Base-by-base conservation (phyloP, 164 flowering plant species). In the Dillenia suffruticosa region DNA sequence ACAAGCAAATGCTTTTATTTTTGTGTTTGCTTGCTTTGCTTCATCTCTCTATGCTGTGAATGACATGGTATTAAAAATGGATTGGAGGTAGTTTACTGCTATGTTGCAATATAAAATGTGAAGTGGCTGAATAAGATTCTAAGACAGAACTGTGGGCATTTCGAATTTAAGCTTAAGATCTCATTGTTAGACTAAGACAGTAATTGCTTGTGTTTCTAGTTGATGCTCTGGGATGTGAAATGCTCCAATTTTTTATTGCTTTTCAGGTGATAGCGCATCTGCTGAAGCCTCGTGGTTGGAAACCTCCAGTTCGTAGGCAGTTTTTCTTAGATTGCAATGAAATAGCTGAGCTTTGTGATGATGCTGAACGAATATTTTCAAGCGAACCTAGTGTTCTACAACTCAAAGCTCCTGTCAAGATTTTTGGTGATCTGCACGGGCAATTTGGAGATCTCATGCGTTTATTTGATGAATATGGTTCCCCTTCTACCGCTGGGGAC, bases 371-470 rank as follows among this genome's bases (percentile, higher is more conserved):
- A 53, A 87, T 85, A 60, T 85, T 85, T 77, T 58, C 85, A 11
- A 73, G 80, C 67, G 93, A 87, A 70, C 88, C 93, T 40, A 87
- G 76, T 61, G 93, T 87, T 16, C 70, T 87, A 49, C 85, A 84
- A 59, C 79, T 87, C 40, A 83, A 67, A 63, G 90, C 93, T 65
- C 93, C 90, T 48, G 82, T 85, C 13, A 87, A 87, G 68, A 87
- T 87, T 55, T 87, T 87, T 77, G 90, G 93, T 72, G 93, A 87
- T 79, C 75, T 87, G 48, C 93, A 87, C 63, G 93, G 93, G 56
- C 93, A 87, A 65, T 85, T 85, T 82, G 93, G 93, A 16, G 93
- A 87, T 76, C 87, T 87, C 44, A 87, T 87, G 93, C 81, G 93
- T 52, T 86, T 87, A 56, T 87, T 87, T 75, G 90, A 87, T 68